These are phyloP conservation scores for Thelephora aurantiotincta DNA, from an alignment of 768 basidiomycete species.

Conservation along the genomic window DNA sequence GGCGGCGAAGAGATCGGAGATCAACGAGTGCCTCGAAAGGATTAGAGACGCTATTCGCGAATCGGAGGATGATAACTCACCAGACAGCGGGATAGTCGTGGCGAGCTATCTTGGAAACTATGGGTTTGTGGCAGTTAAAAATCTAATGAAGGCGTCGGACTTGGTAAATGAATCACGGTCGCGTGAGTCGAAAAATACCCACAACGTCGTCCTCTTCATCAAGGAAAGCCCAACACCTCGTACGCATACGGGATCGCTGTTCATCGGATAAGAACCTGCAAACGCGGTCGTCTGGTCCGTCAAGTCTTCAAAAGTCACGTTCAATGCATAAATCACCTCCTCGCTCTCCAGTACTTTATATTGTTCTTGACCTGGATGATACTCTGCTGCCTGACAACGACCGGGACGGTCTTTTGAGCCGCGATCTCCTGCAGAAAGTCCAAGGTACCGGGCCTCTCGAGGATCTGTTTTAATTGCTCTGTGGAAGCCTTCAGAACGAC, in stretches of 20 bases:
- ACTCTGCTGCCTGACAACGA: conserved; percentile 60
- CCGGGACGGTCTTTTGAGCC: conserved; percentile 39
- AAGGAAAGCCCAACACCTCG: conserved; percentile 48
- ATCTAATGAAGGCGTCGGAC: conserved; percentile 32
- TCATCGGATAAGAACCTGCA: conserved; percentile 54
- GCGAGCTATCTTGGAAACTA: conserved; percentile 66
- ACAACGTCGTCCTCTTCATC: conserved; percentile 73
- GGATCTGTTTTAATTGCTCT: conserved; percentile 49
- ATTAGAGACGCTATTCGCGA: not conserved
- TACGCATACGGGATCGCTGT: conserved; percentile 50
- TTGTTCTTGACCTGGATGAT: conserved; percentile 87
- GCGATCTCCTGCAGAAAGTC: conserved; percentile 66
- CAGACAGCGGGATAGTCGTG: conserved; percentile 63
- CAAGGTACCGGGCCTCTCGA: conserved; percentile 57
- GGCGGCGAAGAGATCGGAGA: conserved; percentile 35
- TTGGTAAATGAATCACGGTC: not conserved
- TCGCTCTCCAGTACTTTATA: conserved; percentile 59
- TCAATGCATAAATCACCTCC: conserved; percentile 46
- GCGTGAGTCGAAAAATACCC: conserved; percentile 9
- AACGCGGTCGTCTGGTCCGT: not conserved
- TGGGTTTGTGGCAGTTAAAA: conserved; percentile 60
- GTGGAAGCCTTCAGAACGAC: conserved; percentile 30
- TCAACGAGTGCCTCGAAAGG: conserved; percentile 19
- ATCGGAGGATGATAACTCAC: conserved; percentile 21
- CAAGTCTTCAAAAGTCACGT: not conserved